A percentile compares a stretch with the other conserved stretches of the same genome.
Evolutionary conservation across 177 flowering plant species (phyloP).

Genomic region (Telopea speciosissima): DNA sequence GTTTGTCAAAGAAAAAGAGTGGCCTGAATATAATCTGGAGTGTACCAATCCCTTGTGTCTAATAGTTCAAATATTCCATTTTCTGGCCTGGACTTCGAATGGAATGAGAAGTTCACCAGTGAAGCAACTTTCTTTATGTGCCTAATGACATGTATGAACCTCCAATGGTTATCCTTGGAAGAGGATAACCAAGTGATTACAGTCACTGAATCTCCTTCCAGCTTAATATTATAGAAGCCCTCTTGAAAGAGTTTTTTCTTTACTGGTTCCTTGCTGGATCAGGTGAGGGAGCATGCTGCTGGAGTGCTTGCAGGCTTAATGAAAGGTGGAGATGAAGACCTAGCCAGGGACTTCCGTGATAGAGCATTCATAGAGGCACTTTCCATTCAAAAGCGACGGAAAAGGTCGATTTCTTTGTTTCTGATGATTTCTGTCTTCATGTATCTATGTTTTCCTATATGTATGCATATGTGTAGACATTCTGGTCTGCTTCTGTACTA

Average conservation of each 20-base stretch:
- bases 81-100: too few relatives aligned
- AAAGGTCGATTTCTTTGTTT: conserved; percentile 36
- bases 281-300: conserved; percentile 99
- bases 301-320: conserved; percentile 90
- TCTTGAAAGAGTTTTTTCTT: background rate
- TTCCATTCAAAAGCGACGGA: conserved; percentile 40
- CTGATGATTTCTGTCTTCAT: conserved; percentile 4
- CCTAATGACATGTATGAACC: too few relatives aligned
- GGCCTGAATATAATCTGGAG: too few relatives aligned
- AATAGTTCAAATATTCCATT: too few relatives aligned
- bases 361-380: conserved; percentile 69
- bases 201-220: too few relatives aligned
- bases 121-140: too few relatives aligned
- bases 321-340: conserved; percentile 81
- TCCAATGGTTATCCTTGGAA: too few relatives aligned
- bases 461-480: background rate
- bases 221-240: too few relatives aligned
- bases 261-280: conserved; percentile 14
- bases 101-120: too few relatives aligned
- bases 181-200: too few relatives aligned
- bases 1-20: too few relatives aligned
- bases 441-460: background rate
- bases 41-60: too few relatives aligned
- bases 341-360: conserved; percentile 68
- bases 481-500: background rate